Evolutionary conservation across 768 basidiomycete genomes (phyloP).

Genomic region (Mycena alexandri): DNA sequence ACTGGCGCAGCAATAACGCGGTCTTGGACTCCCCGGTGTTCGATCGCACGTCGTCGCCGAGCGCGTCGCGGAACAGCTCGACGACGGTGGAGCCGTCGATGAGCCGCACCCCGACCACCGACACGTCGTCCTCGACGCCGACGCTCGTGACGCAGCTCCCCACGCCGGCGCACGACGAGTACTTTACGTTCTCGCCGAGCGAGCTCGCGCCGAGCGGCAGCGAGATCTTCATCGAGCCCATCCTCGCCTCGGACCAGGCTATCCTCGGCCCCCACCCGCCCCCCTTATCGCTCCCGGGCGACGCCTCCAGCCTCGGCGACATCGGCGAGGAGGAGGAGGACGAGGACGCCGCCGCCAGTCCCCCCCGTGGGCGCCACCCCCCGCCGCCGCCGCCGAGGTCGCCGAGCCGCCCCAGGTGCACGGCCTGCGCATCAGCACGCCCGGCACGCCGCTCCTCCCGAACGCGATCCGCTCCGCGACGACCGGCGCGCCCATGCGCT

Average conservation of each 20-base stretch:
- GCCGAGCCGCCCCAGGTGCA: constrained; percentile 60
- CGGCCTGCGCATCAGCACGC: constrained; percentile 67
- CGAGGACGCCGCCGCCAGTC: constrained; percentile 61
- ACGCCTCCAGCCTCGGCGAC: constrained; percentile 61
- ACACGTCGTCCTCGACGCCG: constrained; percentile 20
- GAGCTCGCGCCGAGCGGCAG: constrained; percentile 26
- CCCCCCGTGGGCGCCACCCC: too few species aligned
- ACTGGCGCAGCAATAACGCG: constrained; percentile 50
- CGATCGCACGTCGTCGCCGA: constrained; percentile 7
- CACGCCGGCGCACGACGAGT: constrained; percentile 34
- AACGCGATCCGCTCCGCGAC: constrained; percentile 31
- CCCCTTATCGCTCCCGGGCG: constrained; percentile 48
- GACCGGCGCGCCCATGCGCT: constrained; percentile 38
- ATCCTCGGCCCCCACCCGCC: constrained; percentile 50
- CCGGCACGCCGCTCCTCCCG: constrained; percentile 34
- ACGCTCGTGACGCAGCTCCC: constrained; percentile 33
- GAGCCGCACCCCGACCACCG: constrained; percentile 37
- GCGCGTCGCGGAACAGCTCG: constrained; percentile 41
- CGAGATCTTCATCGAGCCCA: constrained; percentile 60
- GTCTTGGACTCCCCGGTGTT: background rate
- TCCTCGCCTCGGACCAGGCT: constrained; percentile 54
- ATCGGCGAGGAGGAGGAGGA: constrained; percentile 76
- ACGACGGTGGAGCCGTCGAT: too few species aligned
- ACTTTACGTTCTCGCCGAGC: constrained; percentile 36
- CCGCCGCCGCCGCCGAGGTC: constrained; percentile 30